Base-by-base conservation (phyloP, 1,284 basidiomycete genomes). In the Ustilago bromivora region DNA sequence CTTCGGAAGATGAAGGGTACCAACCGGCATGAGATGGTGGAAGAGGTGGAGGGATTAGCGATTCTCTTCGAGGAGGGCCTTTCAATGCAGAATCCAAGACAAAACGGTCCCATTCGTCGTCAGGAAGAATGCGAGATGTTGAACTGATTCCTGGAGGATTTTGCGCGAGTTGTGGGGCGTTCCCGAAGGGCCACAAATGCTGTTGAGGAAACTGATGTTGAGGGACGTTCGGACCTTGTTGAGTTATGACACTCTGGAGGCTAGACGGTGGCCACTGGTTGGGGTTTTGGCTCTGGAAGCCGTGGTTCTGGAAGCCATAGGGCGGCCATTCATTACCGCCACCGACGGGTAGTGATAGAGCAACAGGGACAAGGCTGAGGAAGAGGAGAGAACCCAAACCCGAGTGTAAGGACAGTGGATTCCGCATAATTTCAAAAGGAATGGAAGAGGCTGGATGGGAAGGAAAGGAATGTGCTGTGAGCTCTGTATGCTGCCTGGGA, bases 31-130 rank as follows among this genome's bases (percentile, higher is more conserved):
- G 23, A 3, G 23, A 28, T 28, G 23, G 0, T 28, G 23, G 23
- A 23, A 23, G 23, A 8, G 43, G 0, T 19, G 43, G n/a, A 17
- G 19, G 1, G 43, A 3, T 8, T 8, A 0, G n/a, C 17, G 7
- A 0, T 46, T 0, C 43, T n/a, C 10, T 4, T 0, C 7, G 3
- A 46, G 10, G 4, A 3, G 1, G 17, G 8, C 10, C 19, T 0
- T 13, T 0, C 5, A 7, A 46, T 6, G 10, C 4, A 46, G 19
- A 4, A 11, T 46, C 19, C 17, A 23, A 7, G 23, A 19, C 0
- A n/a, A 19, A 0, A 17, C 23, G 43, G n/a, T 46, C 19, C 23
- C 5, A 1, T 19, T 46, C 7, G 17, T 0, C 17, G 43, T 5
- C n/a, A 9, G 43, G 4, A 19, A 8, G 43, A 46, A 8, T 1